Evolutionary conservation across 805 yeast genomes (phyloP), one percentile per base, ranked within the genome.

Genomic region (Millerozyma acaciae): DNA sequence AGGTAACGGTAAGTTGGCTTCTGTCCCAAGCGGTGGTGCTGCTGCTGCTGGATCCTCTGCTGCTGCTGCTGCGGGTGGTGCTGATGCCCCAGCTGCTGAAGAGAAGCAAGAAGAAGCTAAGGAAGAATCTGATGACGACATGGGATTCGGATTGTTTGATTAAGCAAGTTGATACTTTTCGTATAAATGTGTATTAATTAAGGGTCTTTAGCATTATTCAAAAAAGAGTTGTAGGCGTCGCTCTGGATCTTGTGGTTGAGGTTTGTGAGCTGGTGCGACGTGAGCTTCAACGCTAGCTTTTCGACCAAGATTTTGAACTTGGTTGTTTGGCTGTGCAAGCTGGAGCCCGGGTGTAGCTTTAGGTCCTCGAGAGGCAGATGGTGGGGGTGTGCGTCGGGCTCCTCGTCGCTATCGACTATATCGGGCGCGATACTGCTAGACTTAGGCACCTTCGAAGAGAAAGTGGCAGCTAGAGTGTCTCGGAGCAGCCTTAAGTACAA

Each of bases 81-180:
- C 76, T 48, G 84, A 74, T 50, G 87, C 72, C 47, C 90, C 69
- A 37, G 94, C 68, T 41, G 93, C 64, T 41, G 93, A 69, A 53
- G 85, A 65, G 49, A 79, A 70, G 55, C 87, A 74, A 57, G 89
- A 33, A 27, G 34, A 48, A 30, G 48, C 44, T 21, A 39, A 48
- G 45, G 83, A 64, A 57, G 81, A 75, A 62, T 76, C 77, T 50
- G 86, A 79, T 56, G 76, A 70, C 48, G 90, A 83, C 71, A 82
- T 84, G 94, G 95, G 95, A 57, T 79, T 83, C 80, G 95, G 95
- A 78, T 84, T 93, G 70, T 93, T 93, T 83, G 99, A 93, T 80
- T 93, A 93, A 45, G 35, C 26, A 28, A 28, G 19, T 7, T 10
- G 28, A 30, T 30, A 30, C 16, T 18, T 12, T 21, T 16, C 23